phyloP scores from a whole-genome alignment of 371 early-diverging fungal species.

The Mortierella sp. region DNA sequence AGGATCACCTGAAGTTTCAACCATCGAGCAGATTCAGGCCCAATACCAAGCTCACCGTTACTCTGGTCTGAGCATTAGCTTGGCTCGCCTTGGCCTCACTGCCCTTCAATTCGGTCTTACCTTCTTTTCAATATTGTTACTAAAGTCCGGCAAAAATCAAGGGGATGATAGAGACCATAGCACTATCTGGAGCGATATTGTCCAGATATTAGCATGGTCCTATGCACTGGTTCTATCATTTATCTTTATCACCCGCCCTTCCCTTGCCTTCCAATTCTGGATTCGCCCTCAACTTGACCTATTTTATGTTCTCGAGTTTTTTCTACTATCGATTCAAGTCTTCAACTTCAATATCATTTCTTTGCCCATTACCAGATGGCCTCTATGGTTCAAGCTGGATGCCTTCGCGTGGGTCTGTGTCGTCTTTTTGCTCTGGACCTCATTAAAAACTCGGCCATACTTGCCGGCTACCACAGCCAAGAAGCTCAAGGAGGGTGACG shows the following conservation, averaged over 20 bases:
- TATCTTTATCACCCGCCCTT: slow-evolving; percentile 27
- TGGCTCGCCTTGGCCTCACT: slow-evolving; percentile 44
- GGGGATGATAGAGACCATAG: slow-evolving; percentile 8
- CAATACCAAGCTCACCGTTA: slow-evolving; percentile 45
- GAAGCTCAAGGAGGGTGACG: slow-evolving; percentile 27
- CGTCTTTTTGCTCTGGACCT: slow-evolving; percentile 31
- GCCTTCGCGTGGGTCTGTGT: slow-evolving; percentile 19
- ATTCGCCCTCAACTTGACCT: slow-evolving; percentile 53
- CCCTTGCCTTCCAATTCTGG: slow-evolving; percentile 39
- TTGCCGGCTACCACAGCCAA: slow-evolving; percentile 9
- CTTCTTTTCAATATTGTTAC: slow-evolving; percentile 29
- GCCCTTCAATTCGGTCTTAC: slow-evolving; percentile 41
- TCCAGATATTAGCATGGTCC: slow-evolving; percentile 30
- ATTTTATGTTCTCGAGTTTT: slow-evolving; percentile 28
- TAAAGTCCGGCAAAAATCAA: slow-evolving; percentile 14
- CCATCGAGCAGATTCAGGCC: slow-evolving; percentile 32
- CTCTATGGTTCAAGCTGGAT: slow-evolving; percentile 39
- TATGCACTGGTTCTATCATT: slow-evolving; percentile 39
- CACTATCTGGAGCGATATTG: slow-evolving; percentile 10
- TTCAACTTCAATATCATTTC: slow-evolving; percentile 7
- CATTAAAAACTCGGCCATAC: slow-evolving; percentile 38
- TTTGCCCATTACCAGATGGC: slow-evolving; percentile 17
- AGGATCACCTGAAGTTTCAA: background rate
- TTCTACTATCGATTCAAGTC: slow-evolving; percentile 16
- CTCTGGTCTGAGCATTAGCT: slow-evolving; percentile 36